These are phyloP conservation scores for Pyropia yezoensis DNA, from an alignment of 23 red algal genomes.

Conservation along the genomic window DNA sequence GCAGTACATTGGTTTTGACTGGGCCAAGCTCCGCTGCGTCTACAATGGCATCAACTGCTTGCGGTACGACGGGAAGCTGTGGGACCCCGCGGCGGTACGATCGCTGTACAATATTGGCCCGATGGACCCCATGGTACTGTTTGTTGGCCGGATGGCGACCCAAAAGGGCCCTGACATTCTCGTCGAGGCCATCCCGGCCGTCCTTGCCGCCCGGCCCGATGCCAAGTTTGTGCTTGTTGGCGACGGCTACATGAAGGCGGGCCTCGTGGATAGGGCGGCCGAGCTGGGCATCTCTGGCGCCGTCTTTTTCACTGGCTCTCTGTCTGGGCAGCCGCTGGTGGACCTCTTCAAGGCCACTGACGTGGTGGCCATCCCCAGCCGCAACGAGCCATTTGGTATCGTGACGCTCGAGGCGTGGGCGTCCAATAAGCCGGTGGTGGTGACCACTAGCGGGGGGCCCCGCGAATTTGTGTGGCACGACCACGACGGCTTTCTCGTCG, in stretches of 20 bases:
- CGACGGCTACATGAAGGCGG: slow-evolving; percentile 89
- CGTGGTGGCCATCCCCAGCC: slow-evolving; percentile 79
- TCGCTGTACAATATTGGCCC: slow-evolving; percentile 70
- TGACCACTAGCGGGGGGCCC: slow-evolving; percentile 86
- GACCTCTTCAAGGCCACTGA: slow-evolving; percentile 91
- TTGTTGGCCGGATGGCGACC: slow-evolving; percentile 85
- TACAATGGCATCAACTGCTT: slow-evolving; percentile 93
- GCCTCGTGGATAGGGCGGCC: slow-evolving; percentile 41
- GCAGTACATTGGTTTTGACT: slow-evolving; percentile 73
- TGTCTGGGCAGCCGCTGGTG: slow-evolving; percentile 70
- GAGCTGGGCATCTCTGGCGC: slow-evolving; percentile 54
- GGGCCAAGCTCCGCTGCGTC: slow-evolving; percentile 88
- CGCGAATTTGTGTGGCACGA: slow-evolving; percentile 96
- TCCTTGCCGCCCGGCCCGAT: slow-evolving; percentile 67
- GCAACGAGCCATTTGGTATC: slow-evolving; percentile 99
- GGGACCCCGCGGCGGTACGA: slow-evolving; percentile 79
- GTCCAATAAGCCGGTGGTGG: slow-evolving; percentile 94
- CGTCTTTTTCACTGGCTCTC: slow-evolving; percentile 60
- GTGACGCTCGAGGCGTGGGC: slow-evolving; percentile 97
- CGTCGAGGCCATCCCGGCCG: slow-evolving; percentile 64
- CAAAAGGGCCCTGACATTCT: slow-evolving; percentile 92
- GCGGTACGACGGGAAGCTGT: slow-evolving; percentile 83
- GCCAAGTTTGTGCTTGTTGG: slow-evolving; percentile 92
- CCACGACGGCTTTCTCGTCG: slow-evolving; percentile 80
- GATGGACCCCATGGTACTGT: slow-evolving; percentile 94